Evolutionary conservation across 768 basidiomycete genomes (phyloP).

Genomic region (Glaciozyma antarctica): DNA sequence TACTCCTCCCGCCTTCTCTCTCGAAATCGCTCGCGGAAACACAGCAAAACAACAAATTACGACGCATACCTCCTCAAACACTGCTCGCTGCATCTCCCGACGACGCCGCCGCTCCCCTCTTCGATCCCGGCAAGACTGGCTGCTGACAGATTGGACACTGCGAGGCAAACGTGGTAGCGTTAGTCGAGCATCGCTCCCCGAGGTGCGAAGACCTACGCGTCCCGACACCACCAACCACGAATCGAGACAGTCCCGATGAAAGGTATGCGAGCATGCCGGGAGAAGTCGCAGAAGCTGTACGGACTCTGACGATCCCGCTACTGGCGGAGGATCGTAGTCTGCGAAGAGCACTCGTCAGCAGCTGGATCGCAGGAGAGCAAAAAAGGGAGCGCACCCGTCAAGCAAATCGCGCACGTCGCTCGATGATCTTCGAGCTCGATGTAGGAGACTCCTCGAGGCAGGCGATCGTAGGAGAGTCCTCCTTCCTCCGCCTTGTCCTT

Average conservation of each 20-base stretch:
- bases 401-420: conserved; percentile 26
- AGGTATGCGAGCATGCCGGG: conserved; percentile 20
- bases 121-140: conserved; percentile 8
- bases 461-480: background rate
- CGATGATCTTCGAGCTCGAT: conserved; percentile 13
- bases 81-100: background rate
- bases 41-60: no score
- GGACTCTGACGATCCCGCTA: background rate
- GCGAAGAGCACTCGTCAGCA: background rate
- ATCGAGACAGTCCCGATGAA: conserved; percentile 19
- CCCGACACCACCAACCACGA: conserved; percentile 22
- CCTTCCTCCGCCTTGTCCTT: background rate
- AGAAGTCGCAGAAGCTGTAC: conserved; percentile 10
- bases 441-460: conserved; percentile 6
- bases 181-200: no score
- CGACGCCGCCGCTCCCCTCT: background rate
- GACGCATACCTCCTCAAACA: no score
- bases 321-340: conserved; percentile 24
- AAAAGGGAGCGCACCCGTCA: conserved; percentile 9
- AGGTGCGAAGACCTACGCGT: conserved; percentile 5
- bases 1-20: no score
- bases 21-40: no score
- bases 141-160: conserved; percentile 26
- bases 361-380: background rate
- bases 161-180: background rate